A percentile compares a stretch with the other conserved stretches of the same genome.
phyloP scores from a whole-genome alignment of 768 basidiomycete species.

The Termitomyces sp. region DNA sequence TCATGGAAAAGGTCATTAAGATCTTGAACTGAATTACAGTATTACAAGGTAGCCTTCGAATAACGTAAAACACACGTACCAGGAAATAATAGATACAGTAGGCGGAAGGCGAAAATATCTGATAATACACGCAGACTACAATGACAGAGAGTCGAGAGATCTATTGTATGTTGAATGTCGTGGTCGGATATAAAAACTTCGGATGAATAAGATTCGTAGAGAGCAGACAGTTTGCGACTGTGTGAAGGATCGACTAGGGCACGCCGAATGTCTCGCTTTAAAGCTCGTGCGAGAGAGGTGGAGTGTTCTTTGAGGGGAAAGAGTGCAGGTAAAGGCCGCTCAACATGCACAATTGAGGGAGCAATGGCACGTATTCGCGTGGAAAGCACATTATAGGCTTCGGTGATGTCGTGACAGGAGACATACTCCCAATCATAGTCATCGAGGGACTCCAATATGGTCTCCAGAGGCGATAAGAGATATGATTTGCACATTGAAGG shows the following conservation, averaged over 20 bases:
- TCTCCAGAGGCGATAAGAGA: slow-evolving; percentile 41
- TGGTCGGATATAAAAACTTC: slow-evolving; percentile 24
- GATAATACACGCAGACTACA: slow-evolving; percentile 49
- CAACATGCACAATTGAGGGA: slow-evolving; percentile 11
- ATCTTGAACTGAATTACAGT: slow-evolving; percentile 31
- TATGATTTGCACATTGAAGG: slow-evolving; percentile 18
- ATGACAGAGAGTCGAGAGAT: slow-evolving; percentile 45
- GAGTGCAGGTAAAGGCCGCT: slow-evolving; percentile 20
- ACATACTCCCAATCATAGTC: slow-evolving; percentile 30
- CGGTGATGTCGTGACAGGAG: slow-evolving; percentile 52
- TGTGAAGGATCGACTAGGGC: slow-evolving; percentile 31
- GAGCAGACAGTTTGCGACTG: slow-evolving; percentile 9
- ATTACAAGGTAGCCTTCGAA: slow-evolving; percentile 4
- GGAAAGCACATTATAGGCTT: slow-evolving; percentile 56
- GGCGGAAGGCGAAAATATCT: slow-evolving; percentile 44
- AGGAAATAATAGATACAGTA: slow-evolving; percentile 41
- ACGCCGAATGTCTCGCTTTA: slow-evolving; percentile 51
- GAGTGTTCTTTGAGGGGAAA: slow-evolving; percentile 28
- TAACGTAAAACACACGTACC: slow-evolving; percentile 32
- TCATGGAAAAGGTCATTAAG: slow-evolving; percentile 41
- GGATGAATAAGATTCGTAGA: slow-evolving; percentile 16
- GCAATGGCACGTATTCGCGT: slow-evolving; percentile 34
- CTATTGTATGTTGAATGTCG: slow-evolving; percentile 34
- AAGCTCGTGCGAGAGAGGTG: slow-evolving; percentile 30
- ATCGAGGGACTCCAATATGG: slow-evolving; percentile 42